Conservation (phyloP, 441 rosid genomes). For the Capsella rubella region DNA sequence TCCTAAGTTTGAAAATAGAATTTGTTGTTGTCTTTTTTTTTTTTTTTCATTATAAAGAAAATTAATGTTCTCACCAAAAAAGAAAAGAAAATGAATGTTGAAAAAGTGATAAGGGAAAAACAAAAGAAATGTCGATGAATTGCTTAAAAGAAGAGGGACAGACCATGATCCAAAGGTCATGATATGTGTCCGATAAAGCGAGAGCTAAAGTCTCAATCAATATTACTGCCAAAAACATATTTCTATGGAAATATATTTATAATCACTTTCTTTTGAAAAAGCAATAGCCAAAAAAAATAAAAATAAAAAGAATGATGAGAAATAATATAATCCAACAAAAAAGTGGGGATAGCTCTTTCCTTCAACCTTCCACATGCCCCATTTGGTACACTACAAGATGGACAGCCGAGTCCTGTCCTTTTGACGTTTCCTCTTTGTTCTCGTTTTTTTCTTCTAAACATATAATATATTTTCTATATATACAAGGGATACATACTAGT, state of each 20-base stretch:
- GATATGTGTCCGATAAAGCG: constrained; percentile 64
- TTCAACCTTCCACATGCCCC: constrained; percentile 49
- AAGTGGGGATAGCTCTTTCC: constrained; percentile 41
- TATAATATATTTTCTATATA: background rate
- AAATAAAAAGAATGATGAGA: constrained; percentile 25
- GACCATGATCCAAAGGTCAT: constrained; percentile 57
- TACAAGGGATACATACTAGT: background rate
- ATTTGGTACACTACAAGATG: constrained; percentile 48
- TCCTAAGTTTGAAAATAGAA: constrained; percentile 3
- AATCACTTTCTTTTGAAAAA: constrained; percentile 19
- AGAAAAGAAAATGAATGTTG: constrained; percentile 23
- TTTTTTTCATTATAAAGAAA: constrained; percentile 9
- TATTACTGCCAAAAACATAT: constrained; percentile 46
- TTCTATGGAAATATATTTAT: background rate
- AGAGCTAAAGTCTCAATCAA: constrained; percentile 57
- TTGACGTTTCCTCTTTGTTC: constrained; percentile 29
- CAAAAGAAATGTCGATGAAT: constrained; percentile 31
- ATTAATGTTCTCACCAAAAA: background rate
- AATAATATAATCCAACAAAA: constrained; percentile 26
- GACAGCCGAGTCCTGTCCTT: constrained; percentile 43
- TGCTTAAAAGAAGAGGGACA: constrained; percentile 50
- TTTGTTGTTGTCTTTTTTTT: constrained; percentile 9
- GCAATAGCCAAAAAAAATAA: background rate
- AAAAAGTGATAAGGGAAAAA: constrained; percentile 28
- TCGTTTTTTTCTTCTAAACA: background rate